Evolutionary conservation across 345 rosid species (phyloP).

Genomic region (Chamaenerion angustifolium): DNA sequence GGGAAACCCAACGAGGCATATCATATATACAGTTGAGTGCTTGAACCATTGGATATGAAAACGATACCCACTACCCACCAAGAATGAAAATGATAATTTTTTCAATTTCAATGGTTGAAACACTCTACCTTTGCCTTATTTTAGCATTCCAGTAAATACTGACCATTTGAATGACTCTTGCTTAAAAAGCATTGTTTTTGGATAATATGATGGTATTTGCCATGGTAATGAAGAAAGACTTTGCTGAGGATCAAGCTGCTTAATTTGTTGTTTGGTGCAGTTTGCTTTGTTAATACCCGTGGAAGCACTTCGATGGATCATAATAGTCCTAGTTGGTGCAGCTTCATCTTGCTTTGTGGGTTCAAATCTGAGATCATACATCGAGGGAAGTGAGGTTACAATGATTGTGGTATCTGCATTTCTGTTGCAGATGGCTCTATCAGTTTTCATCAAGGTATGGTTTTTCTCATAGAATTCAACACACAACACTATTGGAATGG

Average conservation of each 20-base stretch:
- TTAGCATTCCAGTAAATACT: too few relatives aligned
- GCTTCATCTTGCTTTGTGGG: slow-evolving; percentile 68
- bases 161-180: too few relatives aligned
- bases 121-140: neutral
- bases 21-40: too few relatives aligned
- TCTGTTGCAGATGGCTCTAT: slow-evolving; percentile 63
- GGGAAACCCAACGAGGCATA: too few relatives aligned
- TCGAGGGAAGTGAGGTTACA: slow-evolving; percentile 34
- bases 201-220: too few relatives aligned
- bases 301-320: slow-evolving; percentile 73
- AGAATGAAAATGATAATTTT: too few relatives aligned
- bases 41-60: too few relatives aligned
- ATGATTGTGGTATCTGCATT: slow-evolving; percentile 48
- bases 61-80: too few relatives aligned
- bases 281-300: slow-evolving; percentile 65
- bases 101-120: too few relatives aligned
- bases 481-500: too few relatives aligned
- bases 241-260: neutral
- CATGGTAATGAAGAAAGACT: neutral
- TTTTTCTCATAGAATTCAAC: slow-evolving; percentile 48
- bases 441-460: slow-evolving; percentile 87
- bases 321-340: slow-evolving; percentile 52
- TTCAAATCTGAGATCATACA: slow-evolving; percentile 44
- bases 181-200: too few relatives aligned
- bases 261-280: slow-evolving; percentile 24